Conservation (phyloP, 768 basidiomycete genomes). For the Termitomyces sp. region DNA sequence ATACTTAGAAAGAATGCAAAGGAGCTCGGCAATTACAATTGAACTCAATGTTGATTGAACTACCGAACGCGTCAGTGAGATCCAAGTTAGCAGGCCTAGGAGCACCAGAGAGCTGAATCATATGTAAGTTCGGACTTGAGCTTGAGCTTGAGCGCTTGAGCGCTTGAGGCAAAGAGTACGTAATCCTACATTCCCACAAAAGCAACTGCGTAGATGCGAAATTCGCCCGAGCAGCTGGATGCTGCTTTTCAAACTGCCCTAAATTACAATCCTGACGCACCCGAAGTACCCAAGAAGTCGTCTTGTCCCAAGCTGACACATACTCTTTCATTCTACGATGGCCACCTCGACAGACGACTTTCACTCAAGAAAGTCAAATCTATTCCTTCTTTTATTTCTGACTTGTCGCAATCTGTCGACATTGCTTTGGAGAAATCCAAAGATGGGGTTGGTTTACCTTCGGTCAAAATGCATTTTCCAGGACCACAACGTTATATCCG, state of each 20-base stretch:
- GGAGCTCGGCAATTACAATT: too few relatives aligned
- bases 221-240: background rate
- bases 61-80: too few relatives aligned
- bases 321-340: conserved; percentile 5
- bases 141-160: too few relatives aligned
- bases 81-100: too few relatives aligned
- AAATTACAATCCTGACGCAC: background rate
- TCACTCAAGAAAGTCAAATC: background rate
- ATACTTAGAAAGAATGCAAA: too few relatives aligned
- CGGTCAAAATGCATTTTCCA: background rate
- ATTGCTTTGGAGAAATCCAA: background rate
- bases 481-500: background rate
- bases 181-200: too few relatives aligned
- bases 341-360: conserved; percentile 6
- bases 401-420: background rate
- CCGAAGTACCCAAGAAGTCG: background rate
- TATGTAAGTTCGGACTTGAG: too few relatives aligned
- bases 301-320: background rate
- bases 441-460: background rate
- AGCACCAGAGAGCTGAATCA: too few relatives aligned
- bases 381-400: background rate
- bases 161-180: too few relatives aligned
- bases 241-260: background rate
- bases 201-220: background rate
- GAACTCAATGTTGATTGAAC: too few relatives aligned